phyloP scores from a whole-genome alignment of 1,139 yeast genomes.

The Candida sp. region DNA sequence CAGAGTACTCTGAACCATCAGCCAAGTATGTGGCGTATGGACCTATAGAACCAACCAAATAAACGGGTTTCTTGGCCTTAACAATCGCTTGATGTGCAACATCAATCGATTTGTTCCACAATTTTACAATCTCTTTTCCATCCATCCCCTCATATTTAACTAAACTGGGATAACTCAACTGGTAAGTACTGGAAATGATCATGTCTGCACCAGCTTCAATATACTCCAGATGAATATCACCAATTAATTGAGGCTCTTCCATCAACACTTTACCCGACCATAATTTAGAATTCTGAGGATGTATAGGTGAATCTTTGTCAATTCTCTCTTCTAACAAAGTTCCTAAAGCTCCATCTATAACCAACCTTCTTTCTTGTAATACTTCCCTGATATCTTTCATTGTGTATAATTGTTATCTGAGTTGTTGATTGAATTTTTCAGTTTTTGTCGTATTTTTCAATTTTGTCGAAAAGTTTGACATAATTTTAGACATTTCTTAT shows the following conservation, averaged over 20 bases:
- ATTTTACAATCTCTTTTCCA: slow-evolving; percentile 17
- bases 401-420: too few relatives aligned
- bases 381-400: neutral
- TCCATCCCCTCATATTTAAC: slow-evolving; percentile 24
- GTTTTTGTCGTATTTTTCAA: too few relatives aligned
- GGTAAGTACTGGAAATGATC: slow-evolving; percentile 61
- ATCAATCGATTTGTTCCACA: slow-evolving; percentile 30
- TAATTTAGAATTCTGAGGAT: slow-evolving; percentile 28
- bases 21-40: slow-evolving; percentile 69
- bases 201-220: slow-evolving; percentile 54
- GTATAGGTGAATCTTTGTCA: slow-evolving; percentile 8
- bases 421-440: neutral
- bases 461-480: too few relatives aligned
- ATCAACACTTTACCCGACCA: slow-evolving; percentile 63
- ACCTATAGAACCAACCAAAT: slow-evolving; percentile 62
- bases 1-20: slow-evolving; percentile 68
- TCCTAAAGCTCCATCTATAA: slow-evolving; percentile 31
- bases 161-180: slow-evolving; percentile 46
- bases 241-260: slow-evolving; percentile 44
- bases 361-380: slow-evolving; percentile 5
- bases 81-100: slow-evolving; percentile 27
- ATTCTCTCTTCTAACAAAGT: slow-evolving; percentile 21
- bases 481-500: too few relatives aligned
- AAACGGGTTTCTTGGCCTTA: slow-evolving; percentile 8
- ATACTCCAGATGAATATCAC: slow-evolving; percentile 49